phyloP scores from a whole-genome alignment of 1,284 basidiomycete species.

The Athelia sp. region DNA sequence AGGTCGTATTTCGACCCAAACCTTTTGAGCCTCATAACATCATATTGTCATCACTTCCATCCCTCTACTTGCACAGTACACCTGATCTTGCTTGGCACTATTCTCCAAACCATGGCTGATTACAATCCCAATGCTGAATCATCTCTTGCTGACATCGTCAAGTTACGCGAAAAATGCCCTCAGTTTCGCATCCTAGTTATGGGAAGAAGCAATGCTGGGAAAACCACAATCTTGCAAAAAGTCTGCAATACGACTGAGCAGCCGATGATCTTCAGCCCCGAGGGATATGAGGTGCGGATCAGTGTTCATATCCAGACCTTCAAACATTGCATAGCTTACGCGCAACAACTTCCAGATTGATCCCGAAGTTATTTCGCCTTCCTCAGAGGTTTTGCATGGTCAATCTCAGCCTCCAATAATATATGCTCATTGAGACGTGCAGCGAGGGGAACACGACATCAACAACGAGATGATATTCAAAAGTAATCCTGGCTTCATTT shows the following conservation, averaged over 20 bases:
- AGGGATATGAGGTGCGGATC: conserved; percentile 6
- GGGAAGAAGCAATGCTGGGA: conserved; percentile 25
- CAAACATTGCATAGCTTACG: no score
- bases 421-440: background rate
- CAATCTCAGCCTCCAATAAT: background rate
- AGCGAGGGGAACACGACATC: conserved; percentile 19
- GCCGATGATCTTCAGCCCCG: conserved; percentile 11
- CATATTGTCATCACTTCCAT: no score
- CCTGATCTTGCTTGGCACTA: no score
- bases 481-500: conserved; percentile 18
- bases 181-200: conserved; percentile 23
- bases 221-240: conserved; percentile 22
- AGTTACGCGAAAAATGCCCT: conserved; percentile 14
- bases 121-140: no score
- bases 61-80: no score
- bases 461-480: conserved; percentile 12
- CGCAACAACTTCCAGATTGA: background rate
- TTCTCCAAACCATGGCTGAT: no score
- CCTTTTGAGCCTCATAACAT: no score
- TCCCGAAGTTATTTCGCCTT: background rate
- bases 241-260: conserved; percentile 20
- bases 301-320: no score
- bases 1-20: no score
- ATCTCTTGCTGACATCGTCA: no score
- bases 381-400: background rate